These are phyloP conservation scores for Wickerhamiella sergipiensis DNA, from an alignment of 805 yeast species.

Conservation along the genomic window DNA sequence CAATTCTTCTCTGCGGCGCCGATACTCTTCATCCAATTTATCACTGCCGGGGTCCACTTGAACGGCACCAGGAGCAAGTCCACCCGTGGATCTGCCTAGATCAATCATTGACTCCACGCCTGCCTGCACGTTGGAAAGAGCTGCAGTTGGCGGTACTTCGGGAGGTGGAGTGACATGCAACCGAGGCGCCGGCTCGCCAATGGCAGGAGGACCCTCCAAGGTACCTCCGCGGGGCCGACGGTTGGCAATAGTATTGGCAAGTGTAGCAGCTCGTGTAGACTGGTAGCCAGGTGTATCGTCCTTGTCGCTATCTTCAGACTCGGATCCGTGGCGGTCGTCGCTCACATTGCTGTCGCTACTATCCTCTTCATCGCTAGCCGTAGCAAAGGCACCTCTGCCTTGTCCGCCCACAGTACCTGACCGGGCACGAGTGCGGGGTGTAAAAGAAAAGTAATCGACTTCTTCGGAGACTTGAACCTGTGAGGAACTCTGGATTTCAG, in stretches of 20 bases:
- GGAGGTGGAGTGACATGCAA: constrained; percentile 1
- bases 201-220: background rate
- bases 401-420: background rate
- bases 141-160: constrained; percentile 3
- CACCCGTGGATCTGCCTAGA: constrained; percentile 21
- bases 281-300: constrained; percentile 1
- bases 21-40: constrained; percentile 14
- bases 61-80: constrained; percentile 24
- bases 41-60: constrained; percentile 10
- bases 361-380: constrained; percentile 3
- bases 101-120: constrained; percentile 14
- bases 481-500: background rate
- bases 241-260: constrained; percentile 3
- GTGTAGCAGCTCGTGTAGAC: background rate
- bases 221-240: background rate
- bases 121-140: background rate
- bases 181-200: background rate
- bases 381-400: background rate
- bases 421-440: background rate
- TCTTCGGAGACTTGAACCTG: background rate
- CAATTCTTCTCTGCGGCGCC: constrained; percentile 13
- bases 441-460: background rate
- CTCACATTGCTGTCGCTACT: constrained; percentile 1
- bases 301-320: constrained; percentile 1
- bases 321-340: constrained; percentile 2